These are phyloP conservation scores for Coccomyxa sp. DNA, from an alignment of 139 green algal genomes.

Conservation along the genomic window DNA sequence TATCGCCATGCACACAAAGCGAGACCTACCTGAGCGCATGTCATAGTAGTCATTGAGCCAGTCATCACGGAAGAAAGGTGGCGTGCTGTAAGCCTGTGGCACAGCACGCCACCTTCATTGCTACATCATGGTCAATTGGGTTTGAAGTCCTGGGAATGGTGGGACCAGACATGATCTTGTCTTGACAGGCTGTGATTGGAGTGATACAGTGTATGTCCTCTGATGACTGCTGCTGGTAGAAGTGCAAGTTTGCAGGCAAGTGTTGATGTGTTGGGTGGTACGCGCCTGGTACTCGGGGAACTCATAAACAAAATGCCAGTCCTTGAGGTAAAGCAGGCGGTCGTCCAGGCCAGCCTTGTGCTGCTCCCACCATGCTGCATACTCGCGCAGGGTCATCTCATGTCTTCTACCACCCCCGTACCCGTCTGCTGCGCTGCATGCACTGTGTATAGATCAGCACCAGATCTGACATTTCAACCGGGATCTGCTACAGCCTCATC, in stretches of 20 bases:
- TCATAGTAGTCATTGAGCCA: constrained; percentile 90
- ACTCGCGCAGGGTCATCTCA: constrained; percentile 48
- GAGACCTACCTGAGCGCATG: background rate
- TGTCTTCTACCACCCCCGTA: constrained; percentile 25
- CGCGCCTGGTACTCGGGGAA: constrained; percentile 43
- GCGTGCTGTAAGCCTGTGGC: constrained; percentile 55
- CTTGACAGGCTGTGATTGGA: no score
- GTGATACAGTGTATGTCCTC: no score
- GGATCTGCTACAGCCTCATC: background rate
- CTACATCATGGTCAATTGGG: background rate
- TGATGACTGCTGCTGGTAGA: no score
- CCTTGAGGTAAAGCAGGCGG: constrained; percentile 74
- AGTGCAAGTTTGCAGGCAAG: background rate
- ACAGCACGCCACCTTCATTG: no score
- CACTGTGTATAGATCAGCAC: background rate
- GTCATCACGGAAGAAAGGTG: constrained; percentile 71
- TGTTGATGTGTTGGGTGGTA: no score
- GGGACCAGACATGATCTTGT: background rate
- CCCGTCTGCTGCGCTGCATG: constrained; percentile 2
- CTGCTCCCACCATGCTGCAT: constrained; percentile 42
- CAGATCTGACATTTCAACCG: no score
- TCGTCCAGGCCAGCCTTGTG: constrained; percentile 5
- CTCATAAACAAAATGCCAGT: constrained; percentile 82
- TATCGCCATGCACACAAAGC: background rate
- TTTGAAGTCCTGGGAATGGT: background rate